These are phyloP conservation scores for Euphrasia arctica DNA, from an alignment of 305 asterid species.

Conservation along the genomic window DNA sequence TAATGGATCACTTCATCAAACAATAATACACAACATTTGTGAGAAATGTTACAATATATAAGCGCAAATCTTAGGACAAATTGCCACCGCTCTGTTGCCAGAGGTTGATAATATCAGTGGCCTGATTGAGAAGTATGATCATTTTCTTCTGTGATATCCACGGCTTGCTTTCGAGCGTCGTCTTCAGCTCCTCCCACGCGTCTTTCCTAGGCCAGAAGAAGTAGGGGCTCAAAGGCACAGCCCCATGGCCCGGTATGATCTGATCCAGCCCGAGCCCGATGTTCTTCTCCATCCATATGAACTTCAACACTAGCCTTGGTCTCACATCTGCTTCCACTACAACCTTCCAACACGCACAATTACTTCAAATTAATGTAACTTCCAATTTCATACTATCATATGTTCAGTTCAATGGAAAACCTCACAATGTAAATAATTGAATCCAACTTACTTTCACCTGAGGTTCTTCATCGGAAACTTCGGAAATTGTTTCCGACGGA, in stretches of 20 bases:
- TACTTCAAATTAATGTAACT: too few species aligned
- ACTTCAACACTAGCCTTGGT: slow-evolving; percentile 73
- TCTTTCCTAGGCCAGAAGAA: slow-evolving; percentile 42
- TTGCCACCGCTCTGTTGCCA: slow-evolving; percentile 99
- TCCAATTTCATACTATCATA: too few species aligned
- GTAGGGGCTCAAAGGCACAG: slow-evolving; percentile 59
- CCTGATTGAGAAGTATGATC: slow-evolving; percentile 93
- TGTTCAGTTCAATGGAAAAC: background rate
- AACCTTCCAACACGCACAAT: slow-evolving; percentile 14
- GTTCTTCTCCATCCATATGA: slow-evolving; percentile 98
- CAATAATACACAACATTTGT: slow-evolving; percentile 14
- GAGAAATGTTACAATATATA: background rate
- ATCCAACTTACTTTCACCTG: slow-evolving; percentile 14
- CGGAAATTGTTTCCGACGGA: slow-evolving; percentile 25
- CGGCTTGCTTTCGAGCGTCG: slow-evolving; percentile 32
- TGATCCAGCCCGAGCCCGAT: slow-evolving; percentile 80
- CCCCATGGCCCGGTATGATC: slow-evolving; percentile 64
- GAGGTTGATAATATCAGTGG: slow-evolving; percentile 89
- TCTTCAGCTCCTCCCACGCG: slow-evolving; percentile 40
- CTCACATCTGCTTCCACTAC: slow-evolving; percentile 38
- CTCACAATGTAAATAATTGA: background rate
- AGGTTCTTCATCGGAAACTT: slow-evolving; percentile 28
- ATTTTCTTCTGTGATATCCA: slow-evolving; percentile 56
- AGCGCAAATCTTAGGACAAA: slow-evolving; percentile 39
- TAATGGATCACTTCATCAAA: background rate